Percentiles rank a stretch among this genome's conserved stretches.
Evolutionary conservation across 2,329 filamentous ascomycete genomes (phyloP).

Genomic region (Pseudogymnoascus sp.): DNA sequence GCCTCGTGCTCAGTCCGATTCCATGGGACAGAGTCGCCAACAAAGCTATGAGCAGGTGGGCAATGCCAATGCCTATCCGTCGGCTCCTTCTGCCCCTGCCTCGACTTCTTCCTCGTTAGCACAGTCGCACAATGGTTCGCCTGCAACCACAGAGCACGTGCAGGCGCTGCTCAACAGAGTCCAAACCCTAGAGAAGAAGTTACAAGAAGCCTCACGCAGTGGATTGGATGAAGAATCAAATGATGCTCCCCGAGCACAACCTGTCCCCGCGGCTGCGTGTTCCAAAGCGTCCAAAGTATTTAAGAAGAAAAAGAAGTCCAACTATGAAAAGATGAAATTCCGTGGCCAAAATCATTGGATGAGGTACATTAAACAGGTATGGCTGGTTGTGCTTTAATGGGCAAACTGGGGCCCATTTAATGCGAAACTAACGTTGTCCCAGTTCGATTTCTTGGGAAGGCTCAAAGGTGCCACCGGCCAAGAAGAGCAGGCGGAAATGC

Average conservation of each 20-base stretch:
- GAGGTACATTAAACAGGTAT: conserved; percentile 20
- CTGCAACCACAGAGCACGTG: conserved; percentile 1
- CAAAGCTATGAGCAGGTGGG: not conserved
- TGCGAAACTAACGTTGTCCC: not conserved
- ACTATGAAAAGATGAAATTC: conserved; percentile 19
- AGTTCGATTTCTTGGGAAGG: not conserved
- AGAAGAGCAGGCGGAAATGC: not conserved
- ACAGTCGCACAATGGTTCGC: not conserved
- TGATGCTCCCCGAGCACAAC: not conserved
- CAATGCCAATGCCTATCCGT: not conserved
- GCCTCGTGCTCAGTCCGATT: not conserved
- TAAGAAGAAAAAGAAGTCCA: conserved; percentile 8
- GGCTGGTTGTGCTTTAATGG: not conserved
- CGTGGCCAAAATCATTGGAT: conserved; percentile 25
- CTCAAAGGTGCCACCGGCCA: not conserved
- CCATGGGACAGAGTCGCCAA: not conserved
- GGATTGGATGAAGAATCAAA: not conserved
- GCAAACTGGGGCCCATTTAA: not conserved
- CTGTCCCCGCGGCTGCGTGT: not conserved
- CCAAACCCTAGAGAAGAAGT: conserved; percentile 9
- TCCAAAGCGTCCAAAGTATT: not conserved
- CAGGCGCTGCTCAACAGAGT: conserved; percentile 4
- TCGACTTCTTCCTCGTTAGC: not conserved
- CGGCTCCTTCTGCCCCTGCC: not conserved
- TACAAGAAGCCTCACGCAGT: not conserved